Conservation (phyloP, 306 rosid species). For the Vicia sativa region DNA sequence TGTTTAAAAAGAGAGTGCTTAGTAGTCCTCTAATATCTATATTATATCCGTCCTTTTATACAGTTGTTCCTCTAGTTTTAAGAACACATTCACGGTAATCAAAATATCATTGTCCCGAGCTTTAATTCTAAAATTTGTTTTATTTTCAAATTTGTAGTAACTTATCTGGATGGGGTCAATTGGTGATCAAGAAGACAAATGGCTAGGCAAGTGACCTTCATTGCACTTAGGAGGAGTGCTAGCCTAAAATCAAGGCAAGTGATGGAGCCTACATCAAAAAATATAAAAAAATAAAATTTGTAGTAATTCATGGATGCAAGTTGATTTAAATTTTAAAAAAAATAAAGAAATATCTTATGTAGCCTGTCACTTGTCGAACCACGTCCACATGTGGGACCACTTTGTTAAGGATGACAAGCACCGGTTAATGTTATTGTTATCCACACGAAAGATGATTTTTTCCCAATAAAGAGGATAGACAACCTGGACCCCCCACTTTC, state of each 20-base stretch:
- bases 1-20: too few species aligned
- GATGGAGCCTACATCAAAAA: too few species aligned
- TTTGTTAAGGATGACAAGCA: constrained; percentile 28
- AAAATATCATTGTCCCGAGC: background rate
- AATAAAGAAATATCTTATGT: constrained; percentile 30
- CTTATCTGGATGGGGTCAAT: too few species aligned
- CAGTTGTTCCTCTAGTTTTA: too few species aligned
- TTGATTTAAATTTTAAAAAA: background rate
- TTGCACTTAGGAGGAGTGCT: too few species aligned
- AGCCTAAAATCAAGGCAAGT: too few species aligned
- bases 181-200: too few species aligned
- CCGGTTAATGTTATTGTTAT: constrained; percentile 50
- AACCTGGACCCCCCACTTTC: constrained; percentile 79
- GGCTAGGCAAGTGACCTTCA: too few species aligned
- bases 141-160: background rate
- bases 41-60: too few species aligned
- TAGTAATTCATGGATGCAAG: background rate
- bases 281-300: too few species aligned
- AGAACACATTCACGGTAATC: background rate
- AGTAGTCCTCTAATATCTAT: too few species aligned
- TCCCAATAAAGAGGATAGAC: constrained; percentile 57
- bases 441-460: constrained; percentile 52
- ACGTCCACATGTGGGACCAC: constrained; percentile 49
- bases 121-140: background rate
- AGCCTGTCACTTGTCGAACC: constrained; percentile 32